A percentile compares a stretch with the other conserved stretches of the same genome.
These are phyloP conservation scores for Cercospora sesami DNA, from an alignment of 2,329 filamentous ascomycete species.

Conservation along the genomic window DNA sequence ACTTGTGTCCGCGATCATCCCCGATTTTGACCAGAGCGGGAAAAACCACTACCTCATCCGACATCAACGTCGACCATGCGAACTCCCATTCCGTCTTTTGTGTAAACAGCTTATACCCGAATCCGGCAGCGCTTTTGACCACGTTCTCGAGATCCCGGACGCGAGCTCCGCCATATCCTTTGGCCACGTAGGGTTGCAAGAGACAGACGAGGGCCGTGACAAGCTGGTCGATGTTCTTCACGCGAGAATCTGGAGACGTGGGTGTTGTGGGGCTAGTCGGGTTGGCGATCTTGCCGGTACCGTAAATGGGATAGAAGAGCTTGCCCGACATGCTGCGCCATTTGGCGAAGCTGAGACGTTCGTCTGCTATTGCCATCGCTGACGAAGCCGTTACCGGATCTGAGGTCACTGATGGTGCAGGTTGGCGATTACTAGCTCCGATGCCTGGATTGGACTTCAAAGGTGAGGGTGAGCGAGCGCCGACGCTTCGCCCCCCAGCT, in stretches of 20 bases:
- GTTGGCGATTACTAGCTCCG: constrained; percentile 11
- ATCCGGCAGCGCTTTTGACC: constrained; percentile 20
- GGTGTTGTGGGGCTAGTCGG: background rate
- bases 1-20: constrained; percentile 20
- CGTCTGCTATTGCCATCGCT: constrained; percentile 7
- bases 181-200: constrained; percentile 21
- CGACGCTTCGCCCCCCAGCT: background rate
- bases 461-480: background rate
- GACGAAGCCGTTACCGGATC: background rate
- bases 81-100: constrained; percentile 27
- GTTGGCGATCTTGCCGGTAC: constrained; percentile 4
- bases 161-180: constrained; percentile 19
- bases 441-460: constrained; percentile 9
- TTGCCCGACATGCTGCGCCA: constrained; percentile 22
- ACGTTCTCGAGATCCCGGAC: constrained; percentile 24
- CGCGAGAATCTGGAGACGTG: constrained; percentile 16
- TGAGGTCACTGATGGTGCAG: background rate
- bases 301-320: constrained; percentile 17
- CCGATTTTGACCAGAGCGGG: constrained; percentile 26
- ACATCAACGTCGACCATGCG: constrained; percentile 22
- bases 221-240: constrained; percentile 19
- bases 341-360: constrained; percentile 17
- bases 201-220: constrained; percentile 16
- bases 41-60: constrained; percentile 25
- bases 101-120: constrained; percentile 25